Conservation (phyloP, 2,329 filamentous ascomycete species). For the Elsinoe ampelina region DNA sequence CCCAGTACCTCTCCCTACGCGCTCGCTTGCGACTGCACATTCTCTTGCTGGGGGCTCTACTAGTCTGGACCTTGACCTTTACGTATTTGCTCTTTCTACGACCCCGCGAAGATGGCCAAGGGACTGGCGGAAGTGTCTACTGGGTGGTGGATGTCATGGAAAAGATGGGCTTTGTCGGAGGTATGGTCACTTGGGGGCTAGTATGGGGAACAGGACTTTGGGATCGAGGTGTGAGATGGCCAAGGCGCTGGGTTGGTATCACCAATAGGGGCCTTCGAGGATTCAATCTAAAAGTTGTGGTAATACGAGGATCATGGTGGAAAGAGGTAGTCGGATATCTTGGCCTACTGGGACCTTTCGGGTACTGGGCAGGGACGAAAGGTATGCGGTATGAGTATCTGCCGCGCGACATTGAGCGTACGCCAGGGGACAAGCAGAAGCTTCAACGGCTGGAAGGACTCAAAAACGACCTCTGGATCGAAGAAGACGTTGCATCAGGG, state of each 20-base stretch:
- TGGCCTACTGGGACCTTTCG: slow-evolving; percentile 24
- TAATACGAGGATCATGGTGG: slow-evolving; percentile 76
- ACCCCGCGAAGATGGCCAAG: slow-evolving; percentile 89
- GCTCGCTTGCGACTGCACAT: slow-evolving; percentile 84
- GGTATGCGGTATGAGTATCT: slow-evolving; percentile 29
- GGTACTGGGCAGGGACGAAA: slow-evolving; percentile 25
- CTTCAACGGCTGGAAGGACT: slow-evolving; percentile 14
- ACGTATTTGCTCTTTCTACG: slow-evolving; percentile 85
- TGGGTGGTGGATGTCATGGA: slow-evolving; percentile 88
- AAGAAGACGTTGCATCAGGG: slow-evolving; percentile 82
- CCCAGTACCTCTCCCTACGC: slow-evolving; percentile 84
- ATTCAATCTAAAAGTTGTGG: slow-evolving; percentile 94
- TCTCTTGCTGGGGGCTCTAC: slow-evolving; percentile 76
- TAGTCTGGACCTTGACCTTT: slow-evolving; percentile 74
- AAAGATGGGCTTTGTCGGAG: slow-evolving; percentile 85
- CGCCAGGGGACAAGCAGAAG: slow-evolving; percentile 35
- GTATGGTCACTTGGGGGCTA: slow-evolving; percentile 73
- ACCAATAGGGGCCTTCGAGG: slow-evolving; percentile 81
- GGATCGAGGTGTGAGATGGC: slow-evolving; percentile 92
- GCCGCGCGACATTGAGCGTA: slow-evolving; percentile 32
- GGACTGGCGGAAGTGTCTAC: slow-evolving; percentile 87
- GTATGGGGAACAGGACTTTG: slow-evolving; percentile 95
- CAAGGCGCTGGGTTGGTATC: slow-evolving; percentile 77
- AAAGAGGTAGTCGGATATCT: slow-evolving; percentile 57
- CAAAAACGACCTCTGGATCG: slow-evolving; percentile 51